Conservation (phyloP, 306 rosid species). For the Cucumis hystrix region DNA sequence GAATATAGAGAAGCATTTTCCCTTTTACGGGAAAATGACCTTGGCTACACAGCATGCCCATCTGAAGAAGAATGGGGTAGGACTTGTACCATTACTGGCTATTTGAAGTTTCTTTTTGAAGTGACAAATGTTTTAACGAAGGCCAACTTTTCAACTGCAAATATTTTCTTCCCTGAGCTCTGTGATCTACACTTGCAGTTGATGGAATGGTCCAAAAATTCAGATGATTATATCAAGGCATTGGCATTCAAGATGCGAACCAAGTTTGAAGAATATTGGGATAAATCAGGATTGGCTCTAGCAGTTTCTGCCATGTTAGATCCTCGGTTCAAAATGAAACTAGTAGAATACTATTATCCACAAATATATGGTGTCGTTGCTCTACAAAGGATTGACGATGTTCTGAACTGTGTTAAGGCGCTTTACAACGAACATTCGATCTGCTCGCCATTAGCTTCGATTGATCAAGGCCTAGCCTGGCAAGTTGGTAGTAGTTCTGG, state of each 20-base stretch:
- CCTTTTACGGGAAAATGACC: slow-evolving; percentile 58
- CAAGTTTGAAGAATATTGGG: slow-evolving; percentile 94
- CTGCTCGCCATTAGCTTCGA: slow-evolving; percentile 61
- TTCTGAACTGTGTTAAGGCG: slow-evolving; percentile 58
- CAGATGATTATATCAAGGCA: slow-evolving; percentile 50
- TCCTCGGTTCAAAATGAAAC: slow-evolving; percentile 89
- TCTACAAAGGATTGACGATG: slow-evolving; percentile 45
- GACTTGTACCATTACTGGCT: slow-evolving; percentile 32
- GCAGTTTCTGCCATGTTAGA: slow-evolving; percentile 92
- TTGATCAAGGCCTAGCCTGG: slow-evolving; percentile 71
- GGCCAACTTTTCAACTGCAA: slow-evolving; percentile 62
- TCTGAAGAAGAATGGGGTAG: slow-evolving; percentile 76
- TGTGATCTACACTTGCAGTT: slow-evolving; percentile 75
- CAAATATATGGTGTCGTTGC: slow-evolving; percentile 62
- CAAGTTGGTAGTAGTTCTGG: slow-evolving; percentile 47
- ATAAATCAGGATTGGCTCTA: slow-evolving; percentile 68
- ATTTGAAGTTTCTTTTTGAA: slow-evolving; percentile 69
- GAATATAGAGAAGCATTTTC: slow-evolving; percentile 67
- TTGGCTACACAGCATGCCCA: slow-evolving; percentile 32
- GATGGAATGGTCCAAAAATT: slow-evolving; percentile 82
- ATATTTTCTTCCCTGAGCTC: slow-evolving; percentile 77
- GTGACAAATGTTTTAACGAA: slow-evolving; percentile 38
- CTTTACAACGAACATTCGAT: slow-evolving; percentile 78
- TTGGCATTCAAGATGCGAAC: slow-evolving; percentile 62
- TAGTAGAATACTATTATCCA: slow-evolving; percentile 81